Evolutionary conservation across 208 protist genomes (phyloP).

Genomic region (Leptomonas pyrrhocoris): DNA sequence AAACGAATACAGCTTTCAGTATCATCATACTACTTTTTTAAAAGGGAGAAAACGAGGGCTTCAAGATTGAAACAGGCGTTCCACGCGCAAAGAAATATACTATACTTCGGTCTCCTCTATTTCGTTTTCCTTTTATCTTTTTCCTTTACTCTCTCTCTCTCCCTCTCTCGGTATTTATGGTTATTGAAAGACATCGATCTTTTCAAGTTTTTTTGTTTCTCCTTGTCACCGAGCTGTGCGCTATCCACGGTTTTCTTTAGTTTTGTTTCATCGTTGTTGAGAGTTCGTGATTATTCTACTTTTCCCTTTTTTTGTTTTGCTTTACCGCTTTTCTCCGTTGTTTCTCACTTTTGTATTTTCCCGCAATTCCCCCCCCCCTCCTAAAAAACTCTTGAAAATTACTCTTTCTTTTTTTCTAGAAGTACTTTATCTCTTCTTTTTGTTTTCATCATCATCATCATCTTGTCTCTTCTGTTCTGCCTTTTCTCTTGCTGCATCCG

Average conservation of each 20-base stretch:
- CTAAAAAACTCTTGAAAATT: not conserved
- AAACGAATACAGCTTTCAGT: no score
- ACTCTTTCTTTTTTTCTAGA: not conserved
- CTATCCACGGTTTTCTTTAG: not conserved
- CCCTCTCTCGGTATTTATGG: conserved; percentile 2
- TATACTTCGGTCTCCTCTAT: no score
- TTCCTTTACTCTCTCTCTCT: conserved; percentile 10
- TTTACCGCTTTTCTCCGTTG: not conserved
- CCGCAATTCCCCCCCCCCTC: not conserved
- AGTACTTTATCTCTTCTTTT: not conserved
- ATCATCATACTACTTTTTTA: no score
- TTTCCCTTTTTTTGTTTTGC: not conserved
- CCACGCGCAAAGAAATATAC: no score
- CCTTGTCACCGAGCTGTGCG: no score
- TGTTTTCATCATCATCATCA: not conserved
- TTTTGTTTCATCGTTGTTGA: not conserved
- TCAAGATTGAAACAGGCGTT: no score
- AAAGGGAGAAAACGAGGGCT: no score
- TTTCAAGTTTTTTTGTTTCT: not conserved
- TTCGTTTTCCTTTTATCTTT: not conserved
- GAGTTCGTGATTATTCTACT: not conserved
- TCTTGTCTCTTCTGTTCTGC: not conserved
- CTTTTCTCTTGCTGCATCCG: not conserved
- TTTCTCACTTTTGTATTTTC: not conserved
- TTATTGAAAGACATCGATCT: not conserved